These are phyloP conservation scores for Niveomyces coronatus DNA, from an alignment of 2,329 filamentous ascomycete genomes.

Conservation along the genomic window DNA sequence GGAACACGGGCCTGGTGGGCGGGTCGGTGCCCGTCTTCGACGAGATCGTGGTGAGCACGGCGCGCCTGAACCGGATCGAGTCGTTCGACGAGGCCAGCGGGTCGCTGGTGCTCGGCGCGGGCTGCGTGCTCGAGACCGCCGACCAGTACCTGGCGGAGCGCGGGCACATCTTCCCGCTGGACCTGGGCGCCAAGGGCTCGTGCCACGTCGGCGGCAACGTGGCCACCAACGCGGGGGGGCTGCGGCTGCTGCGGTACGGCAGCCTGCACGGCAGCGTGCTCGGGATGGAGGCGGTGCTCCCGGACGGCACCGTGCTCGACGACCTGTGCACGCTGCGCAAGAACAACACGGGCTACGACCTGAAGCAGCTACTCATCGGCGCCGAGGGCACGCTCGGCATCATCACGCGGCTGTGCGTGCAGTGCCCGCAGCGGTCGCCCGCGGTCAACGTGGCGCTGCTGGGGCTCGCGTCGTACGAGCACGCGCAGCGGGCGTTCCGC, in stretches of 20 bases:
- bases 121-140: slow-evolving; percentile 79
- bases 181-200: slow-evolving; percentile 94
- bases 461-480: slow-evolving; percentile 79
- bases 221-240: slow-evolving; percentile 86
- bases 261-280: slow-evolving; percentile 89
- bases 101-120: slow-evolving; percentile 80
- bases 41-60: slow-evolving; percentile 88
- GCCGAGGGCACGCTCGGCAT: slow-evolving; percentile 92
- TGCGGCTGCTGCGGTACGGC: slow-evolving; percentile 83
- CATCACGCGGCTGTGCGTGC: slow-evolving; percentile 80
- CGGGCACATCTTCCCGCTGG: slow-evolving; percentile 85
- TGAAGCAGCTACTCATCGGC: slow-evolving; percentile 95
- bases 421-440: slow-evolving; percentile 77
- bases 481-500: slow-evolving; percentile 75
- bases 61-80: slow-evolving; percentile 81
- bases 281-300: slow-evolving; percentile 85
- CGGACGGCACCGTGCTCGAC: slow-evolving; percentile 85
- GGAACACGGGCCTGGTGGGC: slow-evolving; percentile 92
- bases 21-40: slow-evolving; percentile 96
- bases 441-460: slow-evolving; percentile 95
- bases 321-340: slow-evolving; percentile 83
- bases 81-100: slow-evolving; percentile 92
- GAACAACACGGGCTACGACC: slow-evolving; percentile 97
- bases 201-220: slow-evolving; percentile 96
- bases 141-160: slow-evolving; percentile 78